Conservation (phyloP, 2,329 filamentous ascomycete species). For the Dactylellina cionopaga region DNA sequence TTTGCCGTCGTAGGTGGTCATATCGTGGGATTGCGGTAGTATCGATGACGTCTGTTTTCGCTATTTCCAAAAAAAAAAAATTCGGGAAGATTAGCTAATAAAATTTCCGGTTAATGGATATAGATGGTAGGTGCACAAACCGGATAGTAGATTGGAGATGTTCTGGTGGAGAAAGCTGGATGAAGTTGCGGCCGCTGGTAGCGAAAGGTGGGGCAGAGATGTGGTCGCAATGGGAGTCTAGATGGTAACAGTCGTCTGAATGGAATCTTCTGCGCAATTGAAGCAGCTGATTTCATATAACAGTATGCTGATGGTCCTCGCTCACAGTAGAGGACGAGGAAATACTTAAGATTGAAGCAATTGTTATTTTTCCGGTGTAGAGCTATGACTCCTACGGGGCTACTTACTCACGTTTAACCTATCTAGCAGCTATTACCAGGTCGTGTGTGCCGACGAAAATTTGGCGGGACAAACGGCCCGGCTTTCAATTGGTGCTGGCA, state of each 20-base stretch:
- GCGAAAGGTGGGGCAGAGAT: conserved; percentile 23
- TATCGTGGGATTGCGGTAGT: conserved; percentile 54
- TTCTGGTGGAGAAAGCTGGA: neutral
- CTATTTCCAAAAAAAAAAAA: neutral
- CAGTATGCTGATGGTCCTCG: neutral
- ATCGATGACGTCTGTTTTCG: neutral
- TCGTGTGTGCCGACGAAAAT: conserved; percentile 11
- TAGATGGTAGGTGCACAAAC: conserved; percentile 5
- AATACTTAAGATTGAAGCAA: neutral
- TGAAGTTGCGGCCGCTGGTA: neutral
- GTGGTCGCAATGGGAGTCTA: neutral
- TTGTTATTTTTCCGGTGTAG: neutral
- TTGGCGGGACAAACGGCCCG: conserved; percentile 28
- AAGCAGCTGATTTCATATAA: conserved; percentile 39
- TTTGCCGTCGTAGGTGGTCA: conserved; percentile 86
- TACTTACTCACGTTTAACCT: no score
- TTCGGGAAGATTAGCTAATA: no score
- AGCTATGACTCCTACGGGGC: conserved; percentile 37
- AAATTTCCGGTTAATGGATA: neutral
- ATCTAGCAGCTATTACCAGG: no score
- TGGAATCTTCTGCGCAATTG: conserved; percentile 36
- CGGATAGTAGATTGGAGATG: neutral
- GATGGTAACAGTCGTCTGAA: conserved; percentile 17
- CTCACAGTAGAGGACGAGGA: neutral
- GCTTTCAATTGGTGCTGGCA: neutral